Conservation (phyloP, 768 basidiomycete species). For the Steccherinum ochraceum region DNA sequence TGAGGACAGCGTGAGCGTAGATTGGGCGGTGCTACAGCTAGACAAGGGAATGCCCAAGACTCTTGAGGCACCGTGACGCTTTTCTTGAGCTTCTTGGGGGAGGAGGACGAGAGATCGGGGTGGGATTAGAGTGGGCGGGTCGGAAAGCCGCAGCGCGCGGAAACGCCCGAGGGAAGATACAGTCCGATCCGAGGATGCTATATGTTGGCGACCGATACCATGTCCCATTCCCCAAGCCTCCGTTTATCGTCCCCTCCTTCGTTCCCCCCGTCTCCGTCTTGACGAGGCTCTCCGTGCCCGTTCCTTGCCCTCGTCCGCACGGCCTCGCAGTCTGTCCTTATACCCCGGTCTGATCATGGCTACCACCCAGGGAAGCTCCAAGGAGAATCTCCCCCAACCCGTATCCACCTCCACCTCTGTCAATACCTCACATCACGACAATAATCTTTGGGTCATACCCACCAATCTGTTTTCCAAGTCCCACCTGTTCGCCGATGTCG, state of each 20-base stretch:
- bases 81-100: background rate
- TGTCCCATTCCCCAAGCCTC: too few relatives aligned
- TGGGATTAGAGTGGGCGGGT: background rate
- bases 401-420: background rate
- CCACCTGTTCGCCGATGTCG: slow-evolving; percentile 37
- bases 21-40: background rate
- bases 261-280: too few relatives aligned
- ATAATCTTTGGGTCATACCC: slow-evolving; percentile 17
- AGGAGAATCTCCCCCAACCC: background rate
- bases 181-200: background rate
- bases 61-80: too few relatives aligned
- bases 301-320: too few relatives aligned
- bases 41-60: too few relatives aligned
- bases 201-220: too few relatives aligned
- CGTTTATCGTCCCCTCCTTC: too few relatives aligned
- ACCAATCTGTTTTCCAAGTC: slow-evolving; percentile 14
- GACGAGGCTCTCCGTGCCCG: too few relatives aligned
- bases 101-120: background rate
- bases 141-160: background rate
- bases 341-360: too few relatives aligned
- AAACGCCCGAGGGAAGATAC: background rate
- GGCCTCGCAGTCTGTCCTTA: too few relatives aligned
- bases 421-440: slow-evolving; percentile 2
- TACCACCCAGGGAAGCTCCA: background rate
- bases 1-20: background rate